Percentiles rank a stretch among this genome's conserved stretches.
These are phyloP conservation scores for Ustilago xerochloae DNA, from an alignment of 1,284 basidiomycete genomes.

Conservation along the genomic window DNA sequence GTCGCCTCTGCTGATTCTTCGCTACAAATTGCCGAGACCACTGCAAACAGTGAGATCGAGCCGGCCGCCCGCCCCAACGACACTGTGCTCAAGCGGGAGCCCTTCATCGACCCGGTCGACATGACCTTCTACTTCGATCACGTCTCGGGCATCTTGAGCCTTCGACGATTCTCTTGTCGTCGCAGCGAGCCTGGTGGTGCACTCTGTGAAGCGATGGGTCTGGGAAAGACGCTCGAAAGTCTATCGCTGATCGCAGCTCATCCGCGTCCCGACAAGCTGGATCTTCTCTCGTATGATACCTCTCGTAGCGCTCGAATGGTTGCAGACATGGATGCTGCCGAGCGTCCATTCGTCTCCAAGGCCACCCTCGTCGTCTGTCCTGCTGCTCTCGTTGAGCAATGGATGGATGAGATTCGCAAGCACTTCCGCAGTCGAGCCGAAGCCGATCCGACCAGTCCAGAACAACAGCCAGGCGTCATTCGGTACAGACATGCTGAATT, in stretches of 20 bases:
- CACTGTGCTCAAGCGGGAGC: conserved; percentile 24
- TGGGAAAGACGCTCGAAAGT: conserved; percentile 53
- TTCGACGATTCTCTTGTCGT: conserved; percentile 40
- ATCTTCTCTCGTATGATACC: conserved; percentile 37
- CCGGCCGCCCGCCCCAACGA: too few relatives aligned
- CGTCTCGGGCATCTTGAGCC: conserved; percentile 41
- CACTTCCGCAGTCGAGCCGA: conserved; percentile 45
- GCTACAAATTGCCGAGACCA: background rate
- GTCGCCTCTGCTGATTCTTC: background rate
- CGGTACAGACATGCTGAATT: conserved; percentile 39
- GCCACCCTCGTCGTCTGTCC: conserved; percentile 56
- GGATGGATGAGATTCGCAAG: conserved; percentile 52
- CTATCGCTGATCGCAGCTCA: conserved; percentile 47
- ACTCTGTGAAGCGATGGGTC: conserved; percentile 57
- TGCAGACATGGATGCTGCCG: conserved; percentile 9
- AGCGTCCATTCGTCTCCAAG: conserved; percentile 35
- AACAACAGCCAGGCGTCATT: conserved; percentile 30
- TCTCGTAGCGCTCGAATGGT: conserved; percentile 48
- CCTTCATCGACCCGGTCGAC: conserved; percentile 36
- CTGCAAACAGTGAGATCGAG: too few relatives aligned
- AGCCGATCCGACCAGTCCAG: background rate
- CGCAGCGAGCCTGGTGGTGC: conserved; percentile 47
- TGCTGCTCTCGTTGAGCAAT: conserved; percentile 50
- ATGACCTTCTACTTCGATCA: conserved; percentile 43
- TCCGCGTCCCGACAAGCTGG: conserved; percentile 24